Evolutionary conservation across 73 alveolate species (phyloP), one percentile per base, ranked within the genome.

Genomic region (Strombidium stylifer): DNA sequence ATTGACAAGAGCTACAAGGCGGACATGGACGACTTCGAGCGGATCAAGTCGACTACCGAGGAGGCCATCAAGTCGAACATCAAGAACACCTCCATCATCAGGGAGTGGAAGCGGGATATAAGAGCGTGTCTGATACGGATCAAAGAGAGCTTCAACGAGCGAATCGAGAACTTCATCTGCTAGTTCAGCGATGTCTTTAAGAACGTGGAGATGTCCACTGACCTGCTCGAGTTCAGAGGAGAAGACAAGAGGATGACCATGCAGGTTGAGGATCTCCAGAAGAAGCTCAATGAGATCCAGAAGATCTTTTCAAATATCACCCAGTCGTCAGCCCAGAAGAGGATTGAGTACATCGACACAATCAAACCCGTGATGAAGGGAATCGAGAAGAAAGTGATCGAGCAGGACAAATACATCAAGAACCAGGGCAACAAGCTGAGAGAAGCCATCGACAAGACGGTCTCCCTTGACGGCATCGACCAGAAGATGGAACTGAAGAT

Each of bases 21-120:
- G 27, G 66, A 64, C 23, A 42, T 64, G 78, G 78, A 64, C 44
- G 64, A 64, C n/a, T 64, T 37, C 30, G 78, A 64, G 37, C 18
- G 65, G 18, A 64, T 64, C 21, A 64, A 64, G 48, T 8, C 30
- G 16, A 14, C 26, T n/a, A 55, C 78, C 3, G 52, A 57, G 8
- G 78, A 64, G 1, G 78, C 54, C 5, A 47, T 64, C 16, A 5
- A 3, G 2, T 0, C 28, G 5, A 46, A 64, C 20, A 30, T 7
- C 27, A 24, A 23, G 8, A 64, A 46, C 44, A 47, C 45, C 53
- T 25, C 23, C 15, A 55, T 50, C 8, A 64, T 64, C 55, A 64
- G 45, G 54, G 18, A 11, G 21, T 64, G 78, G 78, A 64, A 64
- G 32, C 44, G 35, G 16, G 41, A 6, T 8, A 64, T 64, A 37